Base-by-base conservation (phyloP, 805 yeast genomes). In the Kuraishia hungarica region DNA sequence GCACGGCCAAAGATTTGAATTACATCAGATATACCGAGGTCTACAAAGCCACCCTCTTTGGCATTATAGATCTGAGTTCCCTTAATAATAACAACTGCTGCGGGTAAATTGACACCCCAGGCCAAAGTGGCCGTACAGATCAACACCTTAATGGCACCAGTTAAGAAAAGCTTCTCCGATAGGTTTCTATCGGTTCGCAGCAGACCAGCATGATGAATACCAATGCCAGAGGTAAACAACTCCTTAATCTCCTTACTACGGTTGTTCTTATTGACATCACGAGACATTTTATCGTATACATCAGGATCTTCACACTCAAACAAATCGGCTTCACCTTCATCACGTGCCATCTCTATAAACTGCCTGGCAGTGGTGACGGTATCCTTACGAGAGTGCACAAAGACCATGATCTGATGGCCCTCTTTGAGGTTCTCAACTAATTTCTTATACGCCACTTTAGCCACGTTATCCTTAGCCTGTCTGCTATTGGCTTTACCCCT, bases 71-170 rank as follows among this genome's bases (percentile, higher is more conserved):
- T 91, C 65, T 93, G 97, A 0, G 99, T 94, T 0, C 99, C 99
- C 64, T 94, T 94, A 35, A 94, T 84, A 59, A 94, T 89, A 21
- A 94, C 99, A 48, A 91, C 97, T 1, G 97, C 97, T 6, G 99
- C 99, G 1, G 99, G 99, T 57, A 94, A 75, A 66, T 94, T 94
- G 20, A 94, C 98, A 80, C 99, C 99, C 99, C 99, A 94, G 0
- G 99, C 99, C 56, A 94, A 79, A 0, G 99, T 94, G 0, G 99
- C 96, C 2, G 99, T 94, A 78, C 97, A 91, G 63, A 96, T 87
- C 19, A 94, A 72, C 0, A 94, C 98, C 57, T 86, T 88, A 59
- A 94, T 86, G 0, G 91, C 87, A 48, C 99, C 98, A 29, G 77
- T 73, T 29, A 84, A 75, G 66, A 94, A 94, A 86, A 93, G 80